Conservation (phyloP, 768 basidiomycete genomes). For the Leccinum variicolor region DNA sequence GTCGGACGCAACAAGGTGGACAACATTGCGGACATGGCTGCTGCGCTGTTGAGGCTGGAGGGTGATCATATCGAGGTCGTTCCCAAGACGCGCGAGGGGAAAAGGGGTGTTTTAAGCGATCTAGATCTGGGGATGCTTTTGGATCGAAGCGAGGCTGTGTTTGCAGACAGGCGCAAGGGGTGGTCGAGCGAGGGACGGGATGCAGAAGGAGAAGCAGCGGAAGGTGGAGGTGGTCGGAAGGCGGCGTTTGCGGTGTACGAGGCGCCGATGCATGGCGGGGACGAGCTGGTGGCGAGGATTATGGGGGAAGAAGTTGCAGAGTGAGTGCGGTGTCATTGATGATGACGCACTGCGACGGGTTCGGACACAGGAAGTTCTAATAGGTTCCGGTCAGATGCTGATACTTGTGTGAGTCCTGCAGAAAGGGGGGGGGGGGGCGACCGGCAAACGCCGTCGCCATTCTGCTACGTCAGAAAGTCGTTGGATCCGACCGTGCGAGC, state of each 20-base stretch:
- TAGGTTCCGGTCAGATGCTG: background rate
- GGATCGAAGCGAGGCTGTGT: conserved; percentile 75
- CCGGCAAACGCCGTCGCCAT: too few relatives aligned
- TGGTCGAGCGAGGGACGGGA: conserved; percentile 52
- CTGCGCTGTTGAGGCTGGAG: conserved; percentile 72
- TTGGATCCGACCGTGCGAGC: background rate
- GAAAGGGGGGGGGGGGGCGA: too few relatives aligned
- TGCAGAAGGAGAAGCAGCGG: conserved; percentile 2
- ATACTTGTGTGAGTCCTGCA: background rate
- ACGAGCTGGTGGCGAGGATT: conserved; percentile 68
- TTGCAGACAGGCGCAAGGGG: conserved; percentile 63
- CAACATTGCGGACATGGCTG: conserved; percentile 78
- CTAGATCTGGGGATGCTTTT: conserved; percentile 76
- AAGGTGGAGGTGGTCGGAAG: conserved; percentile 23
- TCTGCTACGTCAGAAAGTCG: background rate
- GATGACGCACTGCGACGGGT: background rate
- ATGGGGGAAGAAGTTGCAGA: conserved; percentile 43
- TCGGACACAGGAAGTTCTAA: background rate
- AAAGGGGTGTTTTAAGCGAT: conserved; percentile 74
- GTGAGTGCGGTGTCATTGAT: background rate
- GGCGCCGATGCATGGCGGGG: conserved; percentile 57
- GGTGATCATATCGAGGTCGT: conserved; percentile 90
- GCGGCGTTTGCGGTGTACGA: conserved; percentile 79
- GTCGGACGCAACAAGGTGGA: conserved; percentile 53
- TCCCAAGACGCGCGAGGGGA: conserved; percentile 60